Percentiles rank a stretch among this genome's conserved stretches.
phyloP scores from a whole-genome alignment of 2,329 filamentous ascomycete genomes.

The Aaosphaeria arxii region DNA sequence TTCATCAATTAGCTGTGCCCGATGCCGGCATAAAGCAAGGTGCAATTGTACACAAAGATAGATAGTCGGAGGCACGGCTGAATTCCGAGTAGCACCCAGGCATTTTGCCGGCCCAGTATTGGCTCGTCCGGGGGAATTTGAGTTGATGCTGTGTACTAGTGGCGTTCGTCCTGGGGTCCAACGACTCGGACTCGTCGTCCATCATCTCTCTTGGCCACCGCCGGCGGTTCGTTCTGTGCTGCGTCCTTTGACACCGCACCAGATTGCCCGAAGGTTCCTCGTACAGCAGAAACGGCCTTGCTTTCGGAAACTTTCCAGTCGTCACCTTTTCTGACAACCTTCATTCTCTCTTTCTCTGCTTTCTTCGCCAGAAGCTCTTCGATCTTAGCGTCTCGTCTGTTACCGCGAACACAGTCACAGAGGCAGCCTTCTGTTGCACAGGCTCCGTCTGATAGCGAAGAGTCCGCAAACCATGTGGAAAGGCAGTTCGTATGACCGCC shows the following conservation, averaged over 20 bases:
- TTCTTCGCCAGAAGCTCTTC: slow-evolving; percentile 25
- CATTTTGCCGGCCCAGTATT: slow-evolving; percentile 7
- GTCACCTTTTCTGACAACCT: slow-evolving; percentile 37
- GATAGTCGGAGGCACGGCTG: not conserved
- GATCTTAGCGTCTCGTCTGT: slow-evolving; percentile 32
- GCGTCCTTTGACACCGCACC: slow-evolving; percentile 8
- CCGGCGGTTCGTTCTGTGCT: slow-evolving; percentile 6
- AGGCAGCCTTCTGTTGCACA: slow-evolving; percentile 59
- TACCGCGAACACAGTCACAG: slow-evolving; percentile 57
- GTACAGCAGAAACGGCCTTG: slow-evolving; percentile 40
- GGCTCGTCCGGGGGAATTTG: slow-evolving; percentile 5
- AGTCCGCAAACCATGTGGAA: slow-evolving; percentile 52
- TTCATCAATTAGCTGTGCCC: not conserved
- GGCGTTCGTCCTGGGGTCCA: slow-evolving; percentile 10
- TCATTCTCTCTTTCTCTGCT: slow-evolving; percentile 32
- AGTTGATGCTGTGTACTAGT: slow-evolving; percentile 1
- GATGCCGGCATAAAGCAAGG: not conserved
- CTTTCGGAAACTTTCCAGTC: slow-evolving; percentile 43
- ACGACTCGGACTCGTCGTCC: slow-evolving; percentile 30
- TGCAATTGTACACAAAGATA: not conserved
- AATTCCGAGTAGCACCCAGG: not conserved
- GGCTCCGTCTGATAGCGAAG: slow-evolving; percentile 47
- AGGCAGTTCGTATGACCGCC: slow-evolving; percentile 59
- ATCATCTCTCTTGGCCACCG: slow-evolving; percentile 16
- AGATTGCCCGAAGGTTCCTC: slow-evolving; percentile 27